These are phyloP conservation scores for Fusarium marasasianum DNA, from an alignment of 2,329 filamentous ascomycete genomes.

Conservation along the genomic window DNA sequence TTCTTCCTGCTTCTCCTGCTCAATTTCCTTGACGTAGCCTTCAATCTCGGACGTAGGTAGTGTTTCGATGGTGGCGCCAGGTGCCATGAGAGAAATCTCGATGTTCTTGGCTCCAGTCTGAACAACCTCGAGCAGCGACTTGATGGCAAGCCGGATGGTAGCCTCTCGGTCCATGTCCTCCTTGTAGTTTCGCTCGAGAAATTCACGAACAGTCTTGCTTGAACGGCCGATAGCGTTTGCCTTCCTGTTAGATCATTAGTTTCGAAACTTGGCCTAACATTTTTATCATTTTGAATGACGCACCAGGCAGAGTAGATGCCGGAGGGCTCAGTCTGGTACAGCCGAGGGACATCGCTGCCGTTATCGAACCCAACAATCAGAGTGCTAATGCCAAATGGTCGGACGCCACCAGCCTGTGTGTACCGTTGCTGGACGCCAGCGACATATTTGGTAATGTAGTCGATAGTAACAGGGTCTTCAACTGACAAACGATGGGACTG, in stretches of 20 bases:
- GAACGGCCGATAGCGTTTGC: conserved; percentile 98
- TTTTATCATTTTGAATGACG: conserved; percentile 41
- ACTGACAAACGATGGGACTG: conserved; percentile 97
- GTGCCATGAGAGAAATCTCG: conserved; percentile 97
- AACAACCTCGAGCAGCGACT: conserved; percentile 96
- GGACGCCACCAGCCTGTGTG: conserved; percentile 97
- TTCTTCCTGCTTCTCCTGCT: conserved; percentile 99
- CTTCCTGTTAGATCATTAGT: conserved; percentile 73
- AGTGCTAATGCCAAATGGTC: conserved; percentile 98
- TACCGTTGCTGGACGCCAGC: conserved; percentile 98
- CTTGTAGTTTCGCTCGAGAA: conserved; percentile 98
- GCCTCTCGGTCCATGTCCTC: conserved; percentile 96
- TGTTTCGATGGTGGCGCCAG: conserved; percentile 91
- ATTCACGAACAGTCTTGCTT: conserved; percentile 98
- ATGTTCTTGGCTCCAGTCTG: conserved; percentile 99
- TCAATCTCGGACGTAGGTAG: conserved; percentile 96
- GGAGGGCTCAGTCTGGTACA: conserved; percentile 99
- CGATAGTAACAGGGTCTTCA: conserved; percentile 95
- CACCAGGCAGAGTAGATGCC: conserved; percentile 99
- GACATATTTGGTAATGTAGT: conserved; percentile 99
- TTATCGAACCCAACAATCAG: conserved; percentile 98
- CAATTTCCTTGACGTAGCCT: conserved; percentile 97
- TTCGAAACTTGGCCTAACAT: neutral
- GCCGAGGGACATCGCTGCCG: conserved; percentile 83
- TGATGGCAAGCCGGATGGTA: conserved; percentile 96